phyloP scores from a whole-genome alignment of 805 yeast genomes.

The Teunomyces panamensis region DNA sequence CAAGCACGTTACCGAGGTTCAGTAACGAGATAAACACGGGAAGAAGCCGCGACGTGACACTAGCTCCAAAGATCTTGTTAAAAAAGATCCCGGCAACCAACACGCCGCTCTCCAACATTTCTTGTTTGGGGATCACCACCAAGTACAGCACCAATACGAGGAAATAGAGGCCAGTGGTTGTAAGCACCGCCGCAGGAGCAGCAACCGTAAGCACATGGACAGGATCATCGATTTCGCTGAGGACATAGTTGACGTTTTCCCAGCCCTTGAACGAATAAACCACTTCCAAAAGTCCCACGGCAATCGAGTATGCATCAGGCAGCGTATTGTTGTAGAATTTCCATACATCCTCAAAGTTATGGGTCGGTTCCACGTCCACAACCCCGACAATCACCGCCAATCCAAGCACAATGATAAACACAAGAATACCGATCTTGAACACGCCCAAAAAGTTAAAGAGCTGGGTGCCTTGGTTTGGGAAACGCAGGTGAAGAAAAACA shows the following conservation, averaged over 20 bases:
- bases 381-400: slow-evolving; percentile 35
- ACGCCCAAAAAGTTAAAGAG: slow-evolving; percentile 55
- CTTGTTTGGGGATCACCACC: slow-evolving; percentile 48
- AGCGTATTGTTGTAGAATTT: slow-evolving; percentile 10
- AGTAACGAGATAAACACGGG: slow-evolving; percentile 61
- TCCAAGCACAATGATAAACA: slow-evolving; percentile 50
- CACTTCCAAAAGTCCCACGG: slow-evolving; percentile 57
- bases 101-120: slow-evolving; percentile 53
- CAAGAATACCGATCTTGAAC: slow-evolving; percentile 49
- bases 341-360: slow-evolving; percentile 37
- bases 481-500: slow-evolving; percentile 45
- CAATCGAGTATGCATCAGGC: slow-evolving; percentile 44
- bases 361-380: slow-evolving; percentile 17
- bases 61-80: slow-evolving; percentile 55
- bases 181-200: slow-evolving; percentile 55
- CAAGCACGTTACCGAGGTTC: slow-evolving; percentile 62
- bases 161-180: slow-evolving; percentile 53
- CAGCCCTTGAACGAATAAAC: slow-evolving; percentile 68
- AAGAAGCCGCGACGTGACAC: slow-evolving; percentile 44
- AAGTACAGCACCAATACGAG: slow-evolving; percentile 58
- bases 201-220: slow-evolving; percentile 54
- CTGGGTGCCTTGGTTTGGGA: slow-evolving; percentile 48
- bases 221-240: slow-evolving; percentile 58
- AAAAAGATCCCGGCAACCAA: slow-evolving; percentile 63
- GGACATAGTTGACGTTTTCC: slow-evolving; percentile 66